phyloP scores from a whole-genome alignment of 2,329 filamentous ascomycete species.

The Alternaria triticimaculans region DNA sequence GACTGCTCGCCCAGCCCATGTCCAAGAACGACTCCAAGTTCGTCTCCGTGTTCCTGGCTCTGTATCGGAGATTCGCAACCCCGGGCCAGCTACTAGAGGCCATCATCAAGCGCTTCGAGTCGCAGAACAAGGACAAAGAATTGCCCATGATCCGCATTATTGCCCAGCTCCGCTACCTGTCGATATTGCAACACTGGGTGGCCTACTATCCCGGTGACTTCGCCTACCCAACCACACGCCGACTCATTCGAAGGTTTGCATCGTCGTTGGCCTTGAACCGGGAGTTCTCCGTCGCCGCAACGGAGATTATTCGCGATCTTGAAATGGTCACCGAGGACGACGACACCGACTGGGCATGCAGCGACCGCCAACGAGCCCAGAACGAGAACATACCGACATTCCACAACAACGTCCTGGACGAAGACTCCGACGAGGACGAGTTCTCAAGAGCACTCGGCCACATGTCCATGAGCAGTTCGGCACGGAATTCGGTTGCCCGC shows the following conservation, averaged over 20 bases:
- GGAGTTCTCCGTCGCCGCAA: constrained; percentile 82
- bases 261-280: constrained; percentile 74
- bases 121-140: constrained; percentile 69
- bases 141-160: constrained; percentile 78
- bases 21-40: constrained; percentile 91
- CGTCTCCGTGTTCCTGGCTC: constrained; percentile 82
- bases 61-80: constrained; percentile 92
- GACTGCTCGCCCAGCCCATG: constrained; percentile 81
- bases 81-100: constrained; percentile 79
- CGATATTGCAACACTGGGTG: constrained; percentile 88
- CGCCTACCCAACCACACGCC: constrained; percentile 75
- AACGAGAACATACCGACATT: constrained; percentile 52
- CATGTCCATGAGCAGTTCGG: constrained; percentile 35
- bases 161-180: constrained; percentile 81
- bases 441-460: constrained; percentile 40
- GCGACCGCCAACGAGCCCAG: constrained; percentile 67
- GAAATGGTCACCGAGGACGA: constrained; percentile 83
- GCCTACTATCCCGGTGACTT: constrained; percentile 92
- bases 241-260: constrained; percentile 77
- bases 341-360: constrained; percentile 89
- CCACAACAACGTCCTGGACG: constrained; percentile 51
- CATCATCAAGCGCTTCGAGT: constrained; percentile 78
- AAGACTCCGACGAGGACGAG: constrained; percentile 47
- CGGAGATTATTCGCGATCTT: constrained; percentile 82
- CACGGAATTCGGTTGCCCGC: constrained; percentile 38